Conservation (phyloP, 2,329 filamentous ascomycete genomes). For the Fusarium marasasianum region DNA sequence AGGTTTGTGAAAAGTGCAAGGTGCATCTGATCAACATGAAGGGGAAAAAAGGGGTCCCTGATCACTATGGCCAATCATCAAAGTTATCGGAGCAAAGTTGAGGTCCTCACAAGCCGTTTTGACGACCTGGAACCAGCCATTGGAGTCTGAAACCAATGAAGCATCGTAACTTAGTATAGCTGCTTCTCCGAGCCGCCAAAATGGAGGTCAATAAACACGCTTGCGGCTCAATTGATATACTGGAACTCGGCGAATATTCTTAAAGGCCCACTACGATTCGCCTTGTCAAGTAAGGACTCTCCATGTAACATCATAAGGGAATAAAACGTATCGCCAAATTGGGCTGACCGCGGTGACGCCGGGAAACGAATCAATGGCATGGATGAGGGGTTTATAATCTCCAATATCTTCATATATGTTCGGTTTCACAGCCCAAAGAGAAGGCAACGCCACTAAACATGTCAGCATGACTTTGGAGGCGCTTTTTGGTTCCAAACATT, state of each 20-base stretch:
- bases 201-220: slow-evolving; percentile 11
- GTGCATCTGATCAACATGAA: slow-evolving; percentile 39
- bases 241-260: background rate
- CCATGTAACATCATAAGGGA: background rate
- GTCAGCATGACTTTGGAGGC: slow-evolving; percentile 29
- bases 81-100: background rate
- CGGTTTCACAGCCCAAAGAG: slow-evolving; percentile 21
- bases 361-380: background rate
- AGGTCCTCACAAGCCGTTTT: slow-evolving; percentile 10
- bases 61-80: slow-evolving; percentile 34
- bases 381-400: slow-evolving; percentile 6
- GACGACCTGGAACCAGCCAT: slow-evolving; percentile 23
- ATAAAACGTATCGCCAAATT: slow-evolving; percentile 8
- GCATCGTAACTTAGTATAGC: background rate
- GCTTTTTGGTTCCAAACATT: slow-evolving; percentile 5
- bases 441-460: slow-evolving; percentile 34
- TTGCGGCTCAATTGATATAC: slow-evolving; percentile 15
- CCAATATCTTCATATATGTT: slow-evolving; percentile 25
- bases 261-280: background rate
- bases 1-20: slow-evolving; percentile 42
- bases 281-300: background rate
- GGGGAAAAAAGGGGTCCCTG: slow-evolving; percentile 34
- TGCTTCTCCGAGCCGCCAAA: background rate
- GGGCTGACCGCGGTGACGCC: slow-evolving; percentile 12
- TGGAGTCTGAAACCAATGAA: slow-evolving; percentile 11